Conservation (phyloP, 352 stramenopile genomes). For the Phytophthora aleatoria region DNA sequence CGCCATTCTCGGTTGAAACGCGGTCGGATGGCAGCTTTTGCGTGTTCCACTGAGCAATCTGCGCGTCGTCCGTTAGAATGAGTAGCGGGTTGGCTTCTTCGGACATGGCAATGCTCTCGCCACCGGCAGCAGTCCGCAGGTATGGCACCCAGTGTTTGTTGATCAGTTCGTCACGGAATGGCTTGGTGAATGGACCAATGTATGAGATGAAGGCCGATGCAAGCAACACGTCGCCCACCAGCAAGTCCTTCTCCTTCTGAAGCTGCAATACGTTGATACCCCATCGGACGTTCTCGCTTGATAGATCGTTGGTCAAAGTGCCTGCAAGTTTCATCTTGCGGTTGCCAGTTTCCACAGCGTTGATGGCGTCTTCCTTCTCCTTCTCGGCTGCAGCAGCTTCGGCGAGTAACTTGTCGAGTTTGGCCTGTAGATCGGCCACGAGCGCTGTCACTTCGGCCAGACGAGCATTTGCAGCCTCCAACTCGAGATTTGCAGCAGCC, state of each 20-base stretch:
- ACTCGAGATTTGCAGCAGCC: constrained; percentile 89
- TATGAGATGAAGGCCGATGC: constrained; percentile 96
- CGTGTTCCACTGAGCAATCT: constrained; percentile 95
- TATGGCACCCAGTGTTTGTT: constrained; percentile 94
- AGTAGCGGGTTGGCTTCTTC: constrained; percentile 88
- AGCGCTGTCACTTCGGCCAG: constrained; percentile 88
- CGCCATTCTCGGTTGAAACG: constrained; percentile 94
- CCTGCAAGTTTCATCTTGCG: constrained; percentile 95
- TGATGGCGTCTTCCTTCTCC: constrained; percentile 94
- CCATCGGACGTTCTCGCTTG: constrained; percentile 96
- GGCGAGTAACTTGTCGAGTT: constrained; percentile 91
- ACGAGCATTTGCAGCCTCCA: constrained; percentile 91
- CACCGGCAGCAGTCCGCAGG: constrained; percentile 84
- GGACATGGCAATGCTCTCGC: constrained; percentile 91
- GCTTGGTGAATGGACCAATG: constrained; percentile 95
- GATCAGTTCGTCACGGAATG: constrained; percentile 94
- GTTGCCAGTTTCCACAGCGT: constrained; percentile 92
- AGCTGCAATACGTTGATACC: constrained; percentile 93
- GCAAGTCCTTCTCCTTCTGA: constrained; percentile 90
- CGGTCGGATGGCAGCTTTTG: constrained; percentile 92
- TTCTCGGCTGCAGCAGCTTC: constrained; percentile 91
- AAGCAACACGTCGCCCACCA: constrained; percentile 94
- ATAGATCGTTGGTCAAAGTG: constrained; percentile 94
- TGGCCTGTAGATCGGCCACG: constrained; percentile 92
- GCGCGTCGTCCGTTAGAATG: constrained; percentile 92